Conservation (phyloP, 345 rosid genomes). For the Geranium rotundifolium region DNA sequence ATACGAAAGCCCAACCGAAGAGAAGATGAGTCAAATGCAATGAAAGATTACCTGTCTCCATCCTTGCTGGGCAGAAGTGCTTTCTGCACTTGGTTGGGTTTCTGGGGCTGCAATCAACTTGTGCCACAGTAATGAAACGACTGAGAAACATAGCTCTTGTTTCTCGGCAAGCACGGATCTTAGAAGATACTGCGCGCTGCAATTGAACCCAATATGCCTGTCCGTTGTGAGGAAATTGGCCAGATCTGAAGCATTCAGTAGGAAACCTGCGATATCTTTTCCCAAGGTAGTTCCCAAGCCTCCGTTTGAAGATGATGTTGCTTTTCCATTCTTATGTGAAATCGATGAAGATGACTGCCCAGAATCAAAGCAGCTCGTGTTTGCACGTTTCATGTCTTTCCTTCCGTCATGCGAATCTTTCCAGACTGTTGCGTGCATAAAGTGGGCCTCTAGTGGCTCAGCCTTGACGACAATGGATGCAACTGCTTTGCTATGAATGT, state of each 20-base stretch:
- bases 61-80: slow-evolving; percentile 98
- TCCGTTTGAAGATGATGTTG: slow-evolving; percentile 25
- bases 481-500: slow-evolving; percentile 83
- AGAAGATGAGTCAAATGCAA: too few relatives aligned
- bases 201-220: slow-evolving; percentile 75
- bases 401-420: slow-evolving; percentile 46
- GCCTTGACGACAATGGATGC: slow-evolving; percentile 93
- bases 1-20: too few relatives aligned
- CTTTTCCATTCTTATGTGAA: slow-evolving; percentile 29
- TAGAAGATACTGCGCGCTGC: slow-evolving; percentile 70
- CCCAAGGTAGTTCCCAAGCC: slow-evolving; percentile 42
- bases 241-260: slow-evolving; percentile 84
- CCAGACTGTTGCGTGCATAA: slow-evolving; percentile 50
- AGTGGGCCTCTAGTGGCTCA: slow-evolving; percentile 75
- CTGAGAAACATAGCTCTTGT: slow-evolving; percentile 88
- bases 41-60: slow-evolving; percentile 81
- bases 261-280: slow-evolving; percentile 51
- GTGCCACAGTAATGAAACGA: slow-evolving; percentile 89
- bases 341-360: slow-evolving; percentile 29
- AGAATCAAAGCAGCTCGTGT: slow-evolving; percentile 24
- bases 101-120: slow-evolving; percentile 86
- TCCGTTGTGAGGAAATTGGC: slow-evolving; percentile 91
- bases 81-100: slow-evolving; percentile 76
- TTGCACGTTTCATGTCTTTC: slow-evolving; percentile 26
- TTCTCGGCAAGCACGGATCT: slow-evolving; percentile 83